phyloP scores from a whole-genome alignment of 78 protist genomes.

The Chrysochromulina tobinii region DNA sequence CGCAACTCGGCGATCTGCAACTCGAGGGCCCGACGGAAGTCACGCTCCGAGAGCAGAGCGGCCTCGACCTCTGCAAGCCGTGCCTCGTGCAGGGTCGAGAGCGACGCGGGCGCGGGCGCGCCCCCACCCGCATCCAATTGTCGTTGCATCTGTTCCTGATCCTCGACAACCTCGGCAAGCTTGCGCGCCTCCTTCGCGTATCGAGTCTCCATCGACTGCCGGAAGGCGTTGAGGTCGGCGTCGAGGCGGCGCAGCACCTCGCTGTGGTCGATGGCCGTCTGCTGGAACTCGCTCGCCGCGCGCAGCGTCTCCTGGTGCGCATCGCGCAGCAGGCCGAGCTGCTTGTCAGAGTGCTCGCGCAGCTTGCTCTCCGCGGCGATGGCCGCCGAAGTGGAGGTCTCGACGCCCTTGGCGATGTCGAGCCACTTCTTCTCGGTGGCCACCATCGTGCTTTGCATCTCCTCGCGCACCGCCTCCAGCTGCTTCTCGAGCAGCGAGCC shows the following conservation, averaged over 20 bases:
- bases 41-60: neutral
- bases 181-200: neutral
- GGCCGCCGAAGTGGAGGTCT: neutral
- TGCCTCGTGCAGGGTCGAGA: neutral
- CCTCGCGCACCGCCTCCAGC: conserved; percentile 11
- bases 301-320: neutral
- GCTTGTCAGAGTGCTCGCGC: neutral
- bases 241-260: neutral
- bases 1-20: neutral
- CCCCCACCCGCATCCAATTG: too few species aligned
- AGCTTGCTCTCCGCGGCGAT: neutral
- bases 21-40: neutral
- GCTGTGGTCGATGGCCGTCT: neutral
- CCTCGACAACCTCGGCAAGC: neutral
- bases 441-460: neutral
- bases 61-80: neutral
- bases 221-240: neutral
- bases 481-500: neutral
- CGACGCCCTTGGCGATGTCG: neutral
- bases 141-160: too few species aligned
- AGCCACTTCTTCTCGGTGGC: neutral
- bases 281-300: neutral
- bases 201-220: neutral
- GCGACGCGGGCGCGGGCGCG: too few species aligned
- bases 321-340: neutral